A percentile compares a stretch with the other conserved stretches of the same genome.
phyloP scores from a whole-genome alignment of 164 flowering plant species.

The Vitis rotundifolia region DNA sequence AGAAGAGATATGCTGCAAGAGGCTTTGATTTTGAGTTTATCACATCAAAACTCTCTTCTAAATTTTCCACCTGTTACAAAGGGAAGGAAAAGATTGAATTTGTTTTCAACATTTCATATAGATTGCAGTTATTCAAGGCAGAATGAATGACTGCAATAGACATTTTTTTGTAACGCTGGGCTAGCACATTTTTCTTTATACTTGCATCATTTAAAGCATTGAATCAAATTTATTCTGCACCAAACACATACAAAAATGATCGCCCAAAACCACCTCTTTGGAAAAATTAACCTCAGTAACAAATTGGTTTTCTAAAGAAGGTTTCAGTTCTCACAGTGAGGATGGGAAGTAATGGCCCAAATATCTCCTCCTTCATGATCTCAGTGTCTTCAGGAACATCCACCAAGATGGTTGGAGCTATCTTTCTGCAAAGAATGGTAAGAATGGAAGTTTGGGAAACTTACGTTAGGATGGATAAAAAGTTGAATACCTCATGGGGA shows the following conservation, averaged over 20 bases:
- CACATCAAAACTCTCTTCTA: slow-evolving; percentile 62
- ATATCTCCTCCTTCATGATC: slow-evolving; percentile 85
- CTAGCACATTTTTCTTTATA: neutral
- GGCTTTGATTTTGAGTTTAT: slow-evolving; percentile 73
- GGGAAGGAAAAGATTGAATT: neutral
- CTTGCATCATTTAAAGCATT: neutral
- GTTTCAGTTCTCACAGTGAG: slow-evolving; percentile 46
- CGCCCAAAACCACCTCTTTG: neutral
- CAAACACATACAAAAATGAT: neutral
- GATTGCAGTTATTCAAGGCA: too few species aligned
- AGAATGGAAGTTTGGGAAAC: neutral
- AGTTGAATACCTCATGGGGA: neutral
- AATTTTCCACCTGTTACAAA: slow-evolving; percentile 54
- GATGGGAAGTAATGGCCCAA: slow-evolving; percentile 87
- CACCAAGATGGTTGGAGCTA: slow-evolving; percentile 79
- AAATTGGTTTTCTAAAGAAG: neutral
- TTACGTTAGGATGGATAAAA: slow-evolving; percentile 1
- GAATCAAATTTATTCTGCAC: neutral
- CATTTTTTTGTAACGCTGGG: neutral
- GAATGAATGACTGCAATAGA: too few species aligned
- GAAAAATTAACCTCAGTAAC: neutral
- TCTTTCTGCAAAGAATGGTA: slow-evolving; percentile 42
- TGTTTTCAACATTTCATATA: too few species aligned
- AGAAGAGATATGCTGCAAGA: slow-evolving; percentile 82
- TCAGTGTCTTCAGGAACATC: slow-evolving; percentile 70